Evolutionary conservation across 2,329 filamentous ascomycete species (phyloP), one percentile per base, ranked within the genome.

Genomic region (Epichloe coenophiala): DNA sequence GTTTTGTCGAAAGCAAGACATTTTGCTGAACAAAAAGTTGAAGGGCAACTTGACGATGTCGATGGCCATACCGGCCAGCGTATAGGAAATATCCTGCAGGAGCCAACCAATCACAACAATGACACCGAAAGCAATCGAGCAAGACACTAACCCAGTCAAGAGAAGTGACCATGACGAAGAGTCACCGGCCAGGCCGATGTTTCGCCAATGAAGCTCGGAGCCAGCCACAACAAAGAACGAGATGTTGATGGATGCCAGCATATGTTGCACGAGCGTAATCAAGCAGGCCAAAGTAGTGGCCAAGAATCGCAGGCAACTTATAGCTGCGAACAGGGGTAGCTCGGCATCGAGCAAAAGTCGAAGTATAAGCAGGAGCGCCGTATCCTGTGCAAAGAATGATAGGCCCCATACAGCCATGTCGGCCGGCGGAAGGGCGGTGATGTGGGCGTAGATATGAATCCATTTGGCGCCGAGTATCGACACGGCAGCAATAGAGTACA

Each of bases 381-480:
- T 53, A 19, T 68, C 66, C 39, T 68, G 65, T 4, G 59, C 57
- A 50, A 66, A 66, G 50, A 68, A 68, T 2, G 65, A 65, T 12
- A 62, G 59, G 21, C 61, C 61, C 54, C 63, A 68, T 1, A 56
- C 59, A 8, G 60, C 21, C 49, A 68, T 53, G 35, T 63, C 57
- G n/a, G 56, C 55, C 3, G 57, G 51, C 1, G 63, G 58, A n/a
- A 68, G 51, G 5, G 65, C 61, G 5, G 53, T 55, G 19, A 60
- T 52, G 35, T 68, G 63, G 36, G 59, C 64, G 49, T 61, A 60
- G 37, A 68, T 55, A 50, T 68, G 65, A 3, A 61, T 54, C 6
- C 56, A 52, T 49, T 68, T 68, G 31, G 63, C 61, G 40, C 56
- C 56, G 36, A 63, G 53, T 48, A 65, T 51, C 17, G 63, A 57